Percentiles rank a stretch among this genome's conserved stretches.
phyloP scores from a whole-genome alignment of 257 asterid species.

The Henckelia pumila region DNA sequence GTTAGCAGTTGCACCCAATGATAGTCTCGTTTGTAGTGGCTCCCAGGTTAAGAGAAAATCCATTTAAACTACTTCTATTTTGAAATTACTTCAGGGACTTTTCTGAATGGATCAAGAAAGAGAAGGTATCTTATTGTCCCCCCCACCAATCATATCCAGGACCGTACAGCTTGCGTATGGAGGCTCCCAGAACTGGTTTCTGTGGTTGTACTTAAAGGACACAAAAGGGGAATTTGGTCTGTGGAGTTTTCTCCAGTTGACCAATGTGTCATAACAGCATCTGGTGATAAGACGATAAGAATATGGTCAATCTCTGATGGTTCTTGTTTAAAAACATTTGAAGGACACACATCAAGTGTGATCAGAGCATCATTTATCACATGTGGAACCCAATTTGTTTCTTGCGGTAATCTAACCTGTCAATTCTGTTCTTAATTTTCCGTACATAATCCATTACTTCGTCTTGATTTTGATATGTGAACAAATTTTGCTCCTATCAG shows the following conservation, averaged over 20 bases:
- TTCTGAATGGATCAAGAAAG: conserved; percentile 11
- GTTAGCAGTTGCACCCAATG: conserved; percentile 87
- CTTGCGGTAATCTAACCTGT: conserved; percentile 63
- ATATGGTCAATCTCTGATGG: conserved; percentile 96
- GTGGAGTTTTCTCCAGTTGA: conserved; percentile 99
- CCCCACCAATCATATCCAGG: conserved; percentile 46
- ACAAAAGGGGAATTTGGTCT: conserved; percentile 94
- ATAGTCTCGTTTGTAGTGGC: conserved; percentile 94
- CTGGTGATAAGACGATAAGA: conserved; percentile 90
- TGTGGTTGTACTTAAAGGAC: conserved; percentile 77
- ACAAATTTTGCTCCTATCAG: conserved; percentile 35
- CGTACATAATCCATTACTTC: conserved; percentile 3
- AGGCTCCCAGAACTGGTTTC: conserved; percentile 89
- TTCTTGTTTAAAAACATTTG: conserved; percentile 87
- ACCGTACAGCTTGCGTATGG: conserved; percentile 94
- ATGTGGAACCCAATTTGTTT: conserved; percentile 86
- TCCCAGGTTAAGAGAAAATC: conserved; percentile 64
- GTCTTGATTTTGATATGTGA: conserved; percentile 19
- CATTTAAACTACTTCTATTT: conserved; percentile 1
- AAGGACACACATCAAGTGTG: conserved; percentile 92
- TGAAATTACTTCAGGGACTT: neutral
- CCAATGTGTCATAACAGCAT: conserved; percentile 90
- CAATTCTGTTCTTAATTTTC: conserved; percentile 9
- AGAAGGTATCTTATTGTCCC: neutral
- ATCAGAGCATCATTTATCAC: conserved; percentile 83